Evolutionary conservation across 2,329 filamentous ascomycete species (phyloP).

Genomic region (Scopulariopsis brevicaulis): DNA sequence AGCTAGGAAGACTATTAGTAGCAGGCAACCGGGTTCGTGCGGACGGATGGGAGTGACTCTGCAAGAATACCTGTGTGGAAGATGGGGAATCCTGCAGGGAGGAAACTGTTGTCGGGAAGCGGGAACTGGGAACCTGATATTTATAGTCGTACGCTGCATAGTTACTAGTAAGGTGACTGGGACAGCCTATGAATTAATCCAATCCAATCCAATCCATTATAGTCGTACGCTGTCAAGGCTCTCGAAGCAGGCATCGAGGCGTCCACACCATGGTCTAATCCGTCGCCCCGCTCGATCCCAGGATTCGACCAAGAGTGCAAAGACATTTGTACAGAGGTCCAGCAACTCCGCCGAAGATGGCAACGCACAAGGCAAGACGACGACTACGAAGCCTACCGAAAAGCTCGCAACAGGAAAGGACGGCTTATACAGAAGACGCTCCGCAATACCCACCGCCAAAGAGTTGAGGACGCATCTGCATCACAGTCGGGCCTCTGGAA

Average conservation of each 20-base stretch:
- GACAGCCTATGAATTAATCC: too few species aligned
- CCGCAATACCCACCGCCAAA: constrained; percentile 6
- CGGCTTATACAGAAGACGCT: constrained; percentile 10
- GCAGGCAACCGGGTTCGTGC: too few species aligned
- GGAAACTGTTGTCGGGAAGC: too few species aligned
- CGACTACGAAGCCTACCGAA: constrained; percentile 9
- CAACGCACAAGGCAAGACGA: constrained; percentile 8
- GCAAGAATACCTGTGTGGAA: too few species aligned
- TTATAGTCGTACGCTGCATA: too few species aligned
- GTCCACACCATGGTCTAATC: constrained; percentile 14
- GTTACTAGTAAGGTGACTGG: too few species aligned
- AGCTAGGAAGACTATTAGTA: too few species aligned
- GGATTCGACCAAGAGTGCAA: constrained; percentile 13
- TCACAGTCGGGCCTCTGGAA: neutral
- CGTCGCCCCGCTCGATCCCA: constrained; percentile 10
- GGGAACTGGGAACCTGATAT: too few species aligned
- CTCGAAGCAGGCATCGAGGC: constrained; percentile 11
- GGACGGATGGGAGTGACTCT: too few species aligned
- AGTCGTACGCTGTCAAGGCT: constrained; percentile 9
- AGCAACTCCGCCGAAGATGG: constrained; percentile 5
- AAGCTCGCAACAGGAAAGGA: constrained; percentile 11
- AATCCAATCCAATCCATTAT: too few species aligned
- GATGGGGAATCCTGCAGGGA: too few species aligned
- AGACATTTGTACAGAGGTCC: constrained; percentile 5
- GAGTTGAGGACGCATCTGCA: neutral